phyloP scores from a whole-genome alignment of 495 filamentous ascomycete species.

The Neurospora sublineolata region DNA sequence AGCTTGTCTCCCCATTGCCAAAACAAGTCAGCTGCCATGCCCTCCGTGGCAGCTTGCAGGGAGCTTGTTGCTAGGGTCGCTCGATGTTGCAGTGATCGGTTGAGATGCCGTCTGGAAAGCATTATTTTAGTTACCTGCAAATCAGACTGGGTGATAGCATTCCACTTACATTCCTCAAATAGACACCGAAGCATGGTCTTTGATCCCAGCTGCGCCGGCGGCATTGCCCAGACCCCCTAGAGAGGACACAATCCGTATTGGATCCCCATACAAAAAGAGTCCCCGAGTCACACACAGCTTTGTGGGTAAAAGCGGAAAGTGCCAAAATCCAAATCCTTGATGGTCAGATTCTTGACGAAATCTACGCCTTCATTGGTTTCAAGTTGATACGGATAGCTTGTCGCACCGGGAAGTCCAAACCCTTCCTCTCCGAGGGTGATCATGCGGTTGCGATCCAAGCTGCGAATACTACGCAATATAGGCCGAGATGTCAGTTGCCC shows the following conservation, averaged over 20 bases:
- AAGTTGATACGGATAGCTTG: conserved; percentile 45
- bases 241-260: background rate
- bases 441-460: conserved; percentile 51
- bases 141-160: background rate
- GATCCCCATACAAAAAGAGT: background rate
- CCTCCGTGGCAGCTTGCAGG: conserved; percentile 30
- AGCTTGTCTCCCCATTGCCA: conserved; percentile 54
- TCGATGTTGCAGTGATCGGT: conserved; percentile 32
- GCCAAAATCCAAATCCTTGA: conserved; percentile 48
- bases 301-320: conserved; percentile 53
- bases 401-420: conserved; percentile 30
- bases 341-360: conserved; percentile 43
- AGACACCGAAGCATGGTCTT: conserved; percentile 46
- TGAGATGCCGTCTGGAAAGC: conserved; percentile 32
- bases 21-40: conserved; percentile 46
- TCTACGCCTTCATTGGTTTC: conserved; percentile 46
- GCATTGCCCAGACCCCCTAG: background rate
- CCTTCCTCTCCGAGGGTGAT: conserved; percentile 58
- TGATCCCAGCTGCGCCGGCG: conserved; percentile 45
- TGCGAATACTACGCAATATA: conserved; percentile 49
- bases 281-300: conserved; percentile 19
- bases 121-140: too few relatives aligned
- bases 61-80: conserved; percentile 45
- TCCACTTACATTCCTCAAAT: conserved; percentile 43
- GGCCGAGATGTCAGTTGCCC: conserved; percentile 46